phyloP scores from a whole-genome alignment of 441 rosid genomes.

The Brassica hybrid region DNA sequence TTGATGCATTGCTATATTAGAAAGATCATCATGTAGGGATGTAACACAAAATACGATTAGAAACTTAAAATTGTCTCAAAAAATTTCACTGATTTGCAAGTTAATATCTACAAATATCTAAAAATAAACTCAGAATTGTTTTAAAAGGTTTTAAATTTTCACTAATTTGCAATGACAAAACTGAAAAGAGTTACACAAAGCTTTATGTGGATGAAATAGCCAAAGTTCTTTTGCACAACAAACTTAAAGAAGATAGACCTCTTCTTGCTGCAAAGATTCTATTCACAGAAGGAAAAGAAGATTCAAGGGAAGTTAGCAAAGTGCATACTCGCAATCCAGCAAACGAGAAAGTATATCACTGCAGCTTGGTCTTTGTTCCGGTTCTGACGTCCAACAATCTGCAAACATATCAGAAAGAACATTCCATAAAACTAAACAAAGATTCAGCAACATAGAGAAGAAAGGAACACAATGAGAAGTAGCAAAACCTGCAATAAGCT shows the following conservation, averaged over 20 bases:
- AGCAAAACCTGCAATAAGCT: conserved; percentile 76
- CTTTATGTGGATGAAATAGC: conserved; percentile 34
- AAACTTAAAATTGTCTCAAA: not conserved
- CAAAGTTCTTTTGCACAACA: conserved; percentile 27
- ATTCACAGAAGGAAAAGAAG: conserved; percentile 36
- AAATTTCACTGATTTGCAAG: not conserved
- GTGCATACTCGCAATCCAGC: conserved; percentile 82
- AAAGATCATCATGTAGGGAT: not conserved
- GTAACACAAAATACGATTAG: not conserved
- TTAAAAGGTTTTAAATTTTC: conserved; percentile 11
- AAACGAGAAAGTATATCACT: conserved; percentile 81
- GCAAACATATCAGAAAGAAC: conserved; percentile 13
- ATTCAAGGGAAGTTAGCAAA: conserved; percentile 50
- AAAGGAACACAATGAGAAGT: not conserved
- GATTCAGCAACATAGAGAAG: not conserved
- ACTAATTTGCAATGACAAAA: conserved; percentile 23
- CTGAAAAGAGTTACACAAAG: conserved; percentile 27
- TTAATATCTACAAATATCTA: not conserved
- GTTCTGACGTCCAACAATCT: conserved; percentile 89
- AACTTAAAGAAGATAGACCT: conserved; percentile 21
- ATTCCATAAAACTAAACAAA: not conserved
- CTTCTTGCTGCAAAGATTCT: conserved; percentile 36
- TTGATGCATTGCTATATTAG: not conserved
- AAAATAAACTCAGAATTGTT: not conserved
- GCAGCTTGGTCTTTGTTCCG: conserved; percentile 84